Evolutionary conservation across 768 basidiomycete genomes (phyloP).

Genomic region (Tulasnella sp.): DNA sequence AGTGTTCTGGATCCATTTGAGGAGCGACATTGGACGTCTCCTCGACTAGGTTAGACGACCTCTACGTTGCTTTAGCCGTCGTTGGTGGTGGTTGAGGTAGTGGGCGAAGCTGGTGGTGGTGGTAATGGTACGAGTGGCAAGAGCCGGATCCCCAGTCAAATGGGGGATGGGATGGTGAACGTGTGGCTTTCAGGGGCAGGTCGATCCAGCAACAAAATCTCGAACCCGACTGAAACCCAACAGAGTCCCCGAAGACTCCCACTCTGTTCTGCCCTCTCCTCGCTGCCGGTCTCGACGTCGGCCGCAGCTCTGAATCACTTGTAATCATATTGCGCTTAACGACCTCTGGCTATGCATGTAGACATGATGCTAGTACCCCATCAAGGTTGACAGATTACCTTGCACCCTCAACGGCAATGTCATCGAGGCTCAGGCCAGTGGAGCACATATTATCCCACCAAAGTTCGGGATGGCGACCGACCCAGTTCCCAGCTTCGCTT

Average conservation of each 20-base stretch:
- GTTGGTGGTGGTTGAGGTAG: background rate
- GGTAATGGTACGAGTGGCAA: background rate
- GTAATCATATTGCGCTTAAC: background rate
- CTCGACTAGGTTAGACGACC: background rate
- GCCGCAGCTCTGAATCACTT: background rate
- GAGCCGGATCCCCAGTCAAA: background rate
- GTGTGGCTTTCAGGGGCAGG: background rate
- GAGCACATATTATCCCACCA: background rate
- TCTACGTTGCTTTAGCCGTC: background rate
- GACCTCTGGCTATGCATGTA: background rate
- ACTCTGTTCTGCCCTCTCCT: background rate
- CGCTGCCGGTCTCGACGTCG: background rate
- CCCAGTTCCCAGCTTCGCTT: background rate
- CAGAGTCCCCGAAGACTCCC: background rate
- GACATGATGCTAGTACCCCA: background rate
- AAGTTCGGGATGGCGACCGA: background rate
- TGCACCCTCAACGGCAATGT: background rate
- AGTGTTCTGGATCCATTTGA: conserved; percentile 2
- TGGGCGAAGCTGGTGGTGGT: background rate
- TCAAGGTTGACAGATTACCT: background rate
- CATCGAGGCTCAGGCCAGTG: background rate
- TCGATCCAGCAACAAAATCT: background rate
- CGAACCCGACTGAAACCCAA: background rate
- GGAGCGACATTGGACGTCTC: background rate
- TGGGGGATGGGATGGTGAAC: background rate